Conservation (phyloP, 306 rosid genomes). For the Cucurbita maxima region DNA sequence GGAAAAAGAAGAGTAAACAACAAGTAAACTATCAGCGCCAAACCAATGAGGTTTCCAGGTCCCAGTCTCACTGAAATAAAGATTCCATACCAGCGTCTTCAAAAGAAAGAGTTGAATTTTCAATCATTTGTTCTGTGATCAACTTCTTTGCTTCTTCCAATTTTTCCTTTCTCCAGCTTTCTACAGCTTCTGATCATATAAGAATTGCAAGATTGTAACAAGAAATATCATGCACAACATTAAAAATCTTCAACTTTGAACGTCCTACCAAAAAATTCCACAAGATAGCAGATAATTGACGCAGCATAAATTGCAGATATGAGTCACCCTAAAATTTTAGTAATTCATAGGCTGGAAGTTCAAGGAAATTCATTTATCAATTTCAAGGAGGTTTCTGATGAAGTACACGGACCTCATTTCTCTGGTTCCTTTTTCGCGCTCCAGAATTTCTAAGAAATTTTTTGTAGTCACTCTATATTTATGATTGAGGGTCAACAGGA, state of each 20-base stretch:
- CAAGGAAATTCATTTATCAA: background rate
- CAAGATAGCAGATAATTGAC: background rate
- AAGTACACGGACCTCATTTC: background rate
- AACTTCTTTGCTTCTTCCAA: slow-evolving; percentile 38
- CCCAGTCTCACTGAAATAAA: background rate
- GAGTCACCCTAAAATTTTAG: background rate
- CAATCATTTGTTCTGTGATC: slow-evolving; percentile 10
- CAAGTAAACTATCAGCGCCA: too few relatives aligned
- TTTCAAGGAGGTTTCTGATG: background rate
- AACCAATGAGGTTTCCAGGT: too few relatives aligned
- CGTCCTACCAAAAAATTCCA: background rate
- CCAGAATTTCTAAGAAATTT: background rate
- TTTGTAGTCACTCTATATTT: background rate
- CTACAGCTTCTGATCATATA: slow-evolving; percentile 41
- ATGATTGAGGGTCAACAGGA: background rate
- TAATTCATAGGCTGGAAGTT: background rate
- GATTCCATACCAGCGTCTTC: slow-evolving; percentile 58
- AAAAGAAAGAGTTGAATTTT: slow-evolving; percentile 27
- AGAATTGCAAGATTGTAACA: background rate
- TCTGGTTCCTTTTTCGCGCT: background rate
- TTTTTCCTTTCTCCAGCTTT: slow-evolving; percentile 73
- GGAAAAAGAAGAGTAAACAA: background rate
- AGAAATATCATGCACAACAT: slow-evolving; percentile 2
- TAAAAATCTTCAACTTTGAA: background rate
- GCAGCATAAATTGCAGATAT: background rate